These are phyloP conservation scores for Emergomyces orientalis DNA, from an alignment of 2,329 filamentous ascomycete genomes.

Conservation along the genomic window DNA sequence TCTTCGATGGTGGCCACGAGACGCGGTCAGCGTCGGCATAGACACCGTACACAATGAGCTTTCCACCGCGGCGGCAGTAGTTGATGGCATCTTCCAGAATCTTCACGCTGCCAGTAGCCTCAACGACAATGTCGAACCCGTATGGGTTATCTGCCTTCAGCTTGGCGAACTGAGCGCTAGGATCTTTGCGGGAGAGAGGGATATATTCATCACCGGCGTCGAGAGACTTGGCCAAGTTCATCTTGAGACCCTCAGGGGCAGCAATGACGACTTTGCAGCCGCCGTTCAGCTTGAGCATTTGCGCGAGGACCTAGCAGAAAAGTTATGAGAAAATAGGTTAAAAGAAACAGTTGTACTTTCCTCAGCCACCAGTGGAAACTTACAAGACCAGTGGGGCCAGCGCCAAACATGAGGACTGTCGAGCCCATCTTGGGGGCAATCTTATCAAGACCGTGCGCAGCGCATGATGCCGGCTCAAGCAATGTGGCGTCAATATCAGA, in stretches of 20 bases:
- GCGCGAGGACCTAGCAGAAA: conserved; percentile 41
- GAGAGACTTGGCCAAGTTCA: conserved; percentile 52
- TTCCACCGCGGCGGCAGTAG: conserved; percentile 62
- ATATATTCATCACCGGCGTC: conserved; percentile 42
- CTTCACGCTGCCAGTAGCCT: conserved; percentile 59
- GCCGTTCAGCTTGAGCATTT: conserved; percentile 56
- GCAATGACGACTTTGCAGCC: conserved; percentile 61
- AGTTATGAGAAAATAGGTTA: background rate
- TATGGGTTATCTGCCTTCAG: conserved; percentile 58
- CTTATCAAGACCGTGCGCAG: conserved; percentile 58
- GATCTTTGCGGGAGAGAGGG: conserved; percentile 40
- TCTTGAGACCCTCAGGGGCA: conserved; percentile 60
- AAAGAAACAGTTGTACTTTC: background rate
- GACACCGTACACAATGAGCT: conserved; percentile 63
- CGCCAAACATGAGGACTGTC: conserved; percentile 56
- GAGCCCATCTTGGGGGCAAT: conserved; percentile 57
- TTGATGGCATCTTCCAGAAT: conserved; percentile 63
- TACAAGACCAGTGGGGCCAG: conserved; percentile 56
- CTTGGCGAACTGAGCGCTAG: conserved; percentile 51
- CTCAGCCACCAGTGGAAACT: background rate
- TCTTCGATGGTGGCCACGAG: conserved; percentile 61
- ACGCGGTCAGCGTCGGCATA: conserved; percentile 56
- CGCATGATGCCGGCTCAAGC: conserved; percentile 60
- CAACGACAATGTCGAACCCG: conserved; percentile 64
- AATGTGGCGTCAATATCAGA: conserved; percentile 57